Evolutionary conservation across 805 yeast genomes (phyloP).

Genomic region (Kluyveromyces dobzhanskii): DNA sequence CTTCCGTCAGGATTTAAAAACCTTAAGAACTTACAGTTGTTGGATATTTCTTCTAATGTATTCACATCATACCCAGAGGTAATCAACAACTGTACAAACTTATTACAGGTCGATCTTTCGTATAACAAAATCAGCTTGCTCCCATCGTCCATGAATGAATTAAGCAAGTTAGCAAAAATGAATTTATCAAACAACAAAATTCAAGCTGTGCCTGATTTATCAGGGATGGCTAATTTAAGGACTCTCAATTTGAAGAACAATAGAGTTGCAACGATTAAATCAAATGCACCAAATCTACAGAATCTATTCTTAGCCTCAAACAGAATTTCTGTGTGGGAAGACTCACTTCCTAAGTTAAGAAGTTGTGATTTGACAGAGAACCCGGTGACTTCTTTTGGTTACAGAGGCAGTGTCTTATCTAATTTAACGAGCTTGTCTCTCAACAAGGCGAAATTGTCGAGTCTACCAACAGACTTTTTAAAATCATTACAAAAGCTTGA

Average conservation of each 20-base stretch:
- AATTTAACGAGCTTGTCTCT: constrained; percentile 66
- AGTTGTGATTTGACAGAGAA: constrained; percentile 70
- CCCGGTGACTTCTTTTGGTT: constrained; percentile 53
- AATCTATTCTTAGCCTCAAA: constrained; percentile 70
- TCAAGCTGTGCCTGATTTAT: constrained; percentile 34
- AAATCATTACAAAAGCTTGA: constrained; percentile 57
- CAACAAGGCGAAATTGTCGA: constrained; percentile 73
- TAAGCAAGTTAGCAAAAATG: constrained; percentile 56
- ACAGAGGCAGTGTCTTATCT: constrained; percentile 40
- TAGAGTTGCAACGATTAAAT: constrained; percentile 35
- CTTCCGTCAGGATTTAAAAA: constrained; percentile 57
- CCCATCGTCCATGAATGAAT: constrained; percentile 52
- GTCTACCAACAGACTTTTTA: constrained; percentile 59
- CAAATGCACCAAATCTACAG: constrained; percentile 50
- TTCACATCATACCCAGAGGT: constrained; percentile 57
- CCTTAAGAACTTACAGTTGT: constrained; percentile 42
- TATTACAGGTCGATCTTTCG: constrained; percentile 68
- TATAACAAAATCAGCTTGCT: constrained; percentile 61
- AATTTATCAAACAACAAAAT: constrained; percentile 70
- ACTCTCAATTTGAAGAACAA: constrained; percentile 76
- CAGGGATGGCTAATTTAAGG: constrained; percentile 46
- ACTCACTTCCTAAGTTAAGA: constrained; percentile 52
- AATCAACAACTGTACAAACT: constrained; percentile 47
- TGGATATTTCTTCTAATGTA: constrained; percentile 77
- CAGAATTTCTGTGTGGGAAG: constrained; percentile 60